Evolutionary conservation across 148 eudicot species (phyloP).

Genomic region (Vaccinium macrocarpon): DNA sequence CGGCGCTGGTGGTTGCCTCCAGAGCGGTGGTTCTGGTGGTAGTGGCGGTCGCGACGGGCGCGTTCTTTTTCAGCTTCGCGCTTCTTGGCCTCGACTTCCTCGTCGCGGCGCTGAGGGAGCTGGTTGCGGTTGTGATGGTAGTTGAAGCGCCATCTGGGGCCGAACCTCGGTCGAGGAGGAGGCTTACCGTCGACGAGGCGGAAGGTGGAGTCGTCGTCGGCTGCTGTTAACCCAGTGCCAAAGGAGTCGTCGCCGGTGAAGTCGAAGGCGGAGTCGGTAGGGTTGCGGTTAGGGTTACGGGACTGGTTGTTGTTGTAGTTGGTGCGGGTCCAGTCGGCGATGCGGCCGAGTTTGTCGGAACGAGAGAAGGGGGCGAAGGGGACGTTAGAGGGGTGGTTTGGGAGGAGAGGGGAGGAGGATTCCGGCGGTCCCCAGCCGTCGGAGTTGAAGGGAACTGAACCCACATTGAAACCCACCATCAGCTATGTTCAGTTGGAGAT

Average conservation of each 20-base stretch:
- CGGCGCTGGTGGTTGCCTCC: slow-evolving; percentile 49
- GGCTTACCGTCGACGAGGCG: slow-evolving; percentile 85
- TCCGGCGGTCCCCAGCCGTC: slow-evolving; percentile 99
- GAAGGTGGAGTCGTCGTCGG: slow-evolving; percentile 58
- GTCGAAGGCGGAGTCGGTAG: slow-evolving; percentile 70
- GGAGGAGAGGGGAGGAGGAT: slow-evolving; percentile 31
- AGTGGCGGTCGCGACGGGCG: slow-evolving; percentile 66
- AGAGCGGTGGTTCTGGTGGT: slow-evolving; percentile 58
- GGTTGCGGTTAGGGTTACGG: slow-evolving; percentile 26
- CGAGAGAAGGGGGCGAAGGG: slow-evolving; percentile 96
- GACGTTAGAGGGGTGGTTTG: slow-evolving; percentile 45
- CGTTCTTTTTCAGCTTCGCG: slow-evolving; percentile 89
- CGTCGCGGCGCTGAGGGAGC: slow-evolving; percentile 71
- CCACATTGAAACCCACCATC: slow-evolving; percentile 56
- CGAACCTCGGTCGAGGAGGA: slow-evolving; percentile 64
- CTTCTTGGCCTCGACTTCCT: slow-evolving; percentile 79
- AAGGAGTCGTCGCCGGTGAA: slow-evolving; percentile 88
- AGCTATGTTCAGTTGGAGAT: neutral
- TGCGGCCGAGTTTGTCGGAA: slow-evolving; percentile 57
- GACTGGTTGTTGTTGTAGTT: slow-evolving; percentile 31
- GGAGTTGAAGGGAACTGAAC: slow-evolving; percentile 72
- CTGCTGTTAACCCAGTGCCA: slow-evolving; percentile 41
- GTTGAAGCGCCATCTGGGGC: slow-evolving; percentile 76
- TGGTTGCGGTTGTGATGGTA: slow-evolving; percentile 47
- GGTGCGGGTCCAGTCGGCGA: slow-evolving; percentile 84